A percentile compares a stretch with the other conserved stretches of the same genome.
These are phyloP conservation scores for Aspergillus persii DNA, from an alignment of 2,329 filamentous ascomycete species.

Conservation along the genomic window DNA sequence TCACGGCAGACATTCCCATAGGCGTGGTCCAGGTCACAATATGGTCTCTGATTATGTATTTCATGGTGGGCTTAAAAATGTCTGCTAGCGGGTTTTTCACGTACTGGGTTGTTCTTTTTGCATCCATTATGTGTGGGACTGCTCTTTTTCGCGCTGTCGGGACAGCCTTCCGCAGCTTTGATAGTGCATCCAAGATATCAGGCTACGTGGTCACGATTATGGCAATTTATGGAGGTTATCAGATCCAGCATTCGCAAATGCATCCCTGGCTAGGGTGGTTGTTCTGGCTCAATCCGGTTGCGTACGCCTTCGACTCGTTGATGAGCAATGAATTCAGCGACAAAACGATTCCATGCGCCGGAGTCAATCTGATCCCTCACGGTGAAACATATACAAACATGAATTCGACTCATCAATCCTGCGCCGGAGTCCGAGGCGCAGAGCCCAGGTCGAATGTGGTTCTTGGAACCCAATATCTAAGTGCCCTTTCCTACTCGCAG, in stretches of 20 bases:
- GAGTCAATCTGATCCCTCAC: constrained; percentile 33
- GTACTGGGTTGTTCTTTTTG: constrained; percentile 56
- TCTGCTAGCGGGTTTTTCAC: constrained; percentile 60
- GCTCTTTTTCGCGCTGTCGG: constrained; percentile 58
- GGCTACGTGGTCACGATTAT: constrained; percentile 37
- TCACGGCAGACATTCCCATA: constrained; percentile 51
- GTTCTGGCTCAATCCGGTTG: constrained; percentile 40
- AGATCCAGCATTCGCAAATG: constrained; percentile 48
- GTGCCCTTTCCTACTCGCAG: constrained; percentile 53
- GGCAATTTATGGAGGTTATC: constrained; percentile 44
- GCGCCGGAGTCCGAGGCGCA: constrained; percentile 58
- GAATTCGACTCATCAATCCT: constrained; percentile 23
- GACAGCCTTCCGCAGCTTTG: constrained; percentile 56
- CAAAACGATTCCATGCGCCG: constrained; percentile 36
- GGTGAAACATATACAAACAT: constrained; percentile 31
- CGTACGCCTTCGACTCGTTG: constrained; percentile 40
- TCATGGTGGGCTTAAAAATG: constrained; percentile 58
- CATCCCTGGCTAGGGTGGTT: constrained; percentile 55
- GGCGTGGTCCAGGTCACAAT: constrained; percentile 59
- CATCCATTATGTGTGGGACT: constrained; percentile 55
- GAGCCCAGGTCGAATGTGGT: constrained; percentile 48
- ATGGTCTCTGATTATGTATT: constrained; percentile 62
- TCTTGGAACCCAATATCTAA: constrained; percentile 58
- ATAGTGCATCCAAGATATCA: constrained; percentile 56
- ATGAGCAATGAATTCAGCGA: constrained; percentile 38